Evolutionary conservation across 2,329 filamentous ascomycete species (phyloP).

Genomic region (Pyrenochaeta sp.): DNA sequence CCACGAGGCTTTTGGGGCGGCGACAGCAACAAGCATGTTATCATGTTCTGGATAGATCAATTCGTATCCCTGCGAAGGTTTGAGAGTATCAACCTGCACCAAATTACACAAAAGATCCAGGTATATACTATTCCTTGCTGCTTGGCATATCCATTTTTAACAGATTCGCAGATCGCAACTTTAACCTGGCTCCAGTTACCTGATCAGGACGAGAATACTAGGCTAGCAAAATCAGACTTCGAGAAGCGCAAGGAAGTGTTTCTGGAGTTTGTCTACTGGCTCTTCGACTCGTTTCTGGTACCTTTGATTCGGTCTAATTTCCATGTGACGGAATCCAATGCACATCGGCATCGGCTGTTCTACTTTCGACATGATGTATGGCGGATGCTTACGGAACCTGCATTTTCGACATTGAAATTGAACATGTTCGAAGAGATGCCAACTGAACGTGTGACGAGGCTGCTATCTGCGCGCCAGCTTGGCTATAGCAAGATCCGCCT

Average conservation of each 20-base stretch:
- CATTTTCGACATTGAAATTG: slow-evolving; percentile 71
- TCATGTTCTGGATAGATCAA: slow-evolving; percentile 75
- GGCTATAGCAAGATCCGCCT: slow-evolving; percentile 83
- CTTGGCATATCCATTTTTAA: slow-evolving; percentile 20
- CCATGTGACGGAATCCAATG: slow-evolving; percentile 90
- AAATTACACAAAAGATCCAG: slow-evolving; percentile 78
- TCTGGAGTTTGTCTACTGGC: slow-evolving; percentile 85
- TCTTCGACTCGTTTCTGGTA: slow-evolving; percentile 91
- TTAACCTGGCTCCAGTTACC: slow-evolving; percentile 77
- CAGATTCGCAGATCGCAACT: slow-evolving; percentile 65
- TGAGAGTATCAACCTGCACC: slow-evolving; percentile 81
- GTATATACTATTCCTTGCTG: slow-evolving; percentile 54
- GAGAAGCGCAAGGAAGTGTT: slow-evolving; percentile 81
- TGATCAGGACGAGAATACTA: slow-evolving; percentile 54
- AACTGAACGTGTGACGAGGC: slow-evolving; percentile 61
- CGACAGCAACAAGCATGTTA: slow-evolving; percentile 67
- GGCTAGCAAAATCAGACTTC: slow-evolving; percentile 74
- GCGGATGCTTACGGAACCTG: slow-evolving; percentile 77
- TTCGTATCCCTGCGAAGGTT: slow-evolving; percentile 83
- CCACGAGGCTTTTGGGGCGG: slow-evolving; percentile 78
- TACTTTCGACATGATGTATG: slow-evolving; percentile 96
- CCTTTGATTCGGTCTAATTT: slow-evolving; percentile 88
- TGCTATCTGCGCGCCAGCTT: slow-evolving; percentile 70
- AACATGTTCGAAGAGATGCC: slow-evolving; percentile 83
- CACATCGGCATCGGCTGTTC: slow-evolving; percentile 81